A percentile compares a stretch with the other conserved stretches of the same genome.
Evolutionary conservation across 352 stramenopile genomes (phyloP).

Genomic region (Globisporangium sylvaticum): DNA sequence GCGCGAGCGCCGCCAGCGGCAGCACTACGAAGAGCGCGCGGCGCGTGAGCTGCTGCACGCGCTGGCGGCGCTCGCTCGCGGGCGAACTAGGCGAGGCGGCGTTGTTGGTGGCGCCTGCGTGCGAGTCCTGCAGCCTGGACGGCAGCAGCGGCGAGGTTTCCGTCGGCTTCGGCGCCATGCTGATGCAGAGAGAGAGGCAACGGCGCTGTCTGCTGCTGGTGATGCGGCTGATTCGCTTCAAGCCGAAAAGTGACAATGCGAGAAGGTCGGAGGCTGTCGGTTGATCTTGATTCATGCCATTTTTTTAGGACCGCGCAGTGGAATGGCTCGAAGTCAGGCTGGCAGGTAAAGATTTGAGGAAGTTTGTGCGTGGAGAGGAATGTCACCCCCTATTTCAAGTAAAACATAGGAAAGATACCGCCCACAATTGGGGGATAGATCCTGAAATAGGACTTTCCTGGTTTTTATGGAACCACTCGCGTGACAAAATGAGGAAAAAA

Average conservation of each 20-base stretch:
- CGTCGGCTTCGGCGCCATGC: slow-evolving; percentile 20
- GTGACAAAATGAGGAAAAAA: neutral
- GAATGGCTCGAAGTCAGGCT: neutral
- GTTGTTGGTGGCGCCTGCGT: neutral
- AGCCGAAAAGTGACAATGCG: slow-evolving; percentile 9
- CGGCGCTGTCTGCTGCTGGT: neutral
- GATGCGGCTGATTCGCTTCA: neutral
- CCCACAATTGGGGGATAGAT: neutral
- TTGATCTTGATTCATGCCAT: neutral
- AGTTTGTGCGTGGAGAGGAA: neutral
- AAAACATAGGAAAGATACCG: neutral
- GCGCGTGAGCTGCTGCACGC: slow-evolving; percentile 22
- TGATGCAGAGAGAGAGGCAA: neutral
- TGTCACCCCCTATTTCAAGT: neutral
- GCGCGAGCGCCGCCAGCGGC: slow-evolving; percentile 42
- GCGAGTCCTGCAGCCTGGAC: slow-evolving; percentile 12
- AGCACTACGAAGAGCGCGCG: slow-evolving; percentile 54
- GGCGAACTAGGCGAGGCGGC: neutral
- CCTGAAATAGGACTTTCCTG: neutral
- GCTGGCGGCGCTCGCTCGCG: slow-evolving; percentile 3
- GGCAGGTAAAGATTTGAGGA: neutral
- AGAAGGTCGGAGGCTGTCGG: neutral
- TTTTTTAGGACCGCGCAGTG: neutral
- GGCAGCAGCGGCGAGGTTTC: slow-evolving; percentile 59
- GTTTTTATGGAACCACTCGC: neutral